Percentiles rank a stretch among this genome's conserved stretches.
These are phyloP conservation scores for Neurospora sp. DNA, from an alignment of 495 filamentous ascomycete species.

Conservation along the genomic window DNA sequence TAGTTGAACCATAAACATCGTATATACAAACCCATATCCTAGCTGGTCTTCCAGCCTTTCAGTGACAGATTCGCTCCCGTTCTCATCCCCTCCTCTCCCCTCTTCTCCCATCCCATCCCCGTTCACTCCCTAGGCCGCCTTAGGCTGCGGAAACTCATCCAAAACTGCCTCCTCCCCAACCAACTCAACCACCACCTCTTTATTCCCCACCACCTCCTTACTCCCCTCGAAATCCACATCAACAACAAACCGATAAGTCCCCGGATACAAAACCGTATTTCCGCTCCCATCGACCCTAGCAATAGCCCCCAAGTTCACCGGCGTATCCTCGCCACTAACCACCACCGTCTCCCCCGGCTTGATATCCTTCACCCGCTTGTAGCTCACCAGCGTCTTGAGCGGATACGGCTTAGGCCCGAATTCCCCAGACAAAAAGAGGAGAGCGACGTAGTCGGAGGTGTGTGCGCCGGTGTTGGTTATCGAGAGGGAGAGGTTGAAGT, in stretches of 20 bases:
- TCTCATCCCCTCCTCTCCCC: neutral
- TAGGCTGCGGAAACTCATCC: slow-evolving; percentile 35
- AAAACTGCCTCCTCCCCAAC: slow-evolving; percentile 31
- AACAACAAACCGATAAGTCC: slow-evolving; percentile 41
- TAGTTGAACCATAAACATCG: neutral
- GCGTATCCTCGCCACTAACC: slow-evolving; percentile 39
- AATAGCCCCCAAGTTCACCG: slow-evolving; percentile 32
- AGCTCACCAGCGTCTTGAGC: slow-evolving; percentile 49
- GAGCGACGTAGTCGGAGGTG: slow-evolving; percentile 45
- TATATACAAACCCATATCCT: neutral
- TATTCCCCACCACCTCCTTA: slow-evolving; percentile 7
- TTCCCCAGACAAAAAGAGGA: slow-evolving; percentile 42
- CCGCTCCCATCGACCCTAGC: slow-evolving; percentile 44
- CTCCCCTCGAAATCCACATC: slow-evolving; percentile 50
- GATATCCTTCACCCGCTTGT: slow-evolving; percentile 40
- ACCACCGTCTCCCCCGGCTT: slow-evolving; percentile 24
- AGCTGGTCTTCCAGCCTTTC: neutral
- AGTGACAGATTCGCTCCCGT: neutral
- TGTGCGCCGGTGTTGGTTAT: slow-evolving; percentile 39
- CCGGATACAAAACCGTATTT: slow-evolving; percentile 50
- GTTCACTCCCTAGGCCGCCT: neutral
- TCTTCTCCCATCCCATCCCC: neutral
- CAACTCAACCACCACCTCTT: slow-evolving; percentile 28
- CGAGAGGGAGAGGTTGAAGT: slow-evolving; percentile 13
- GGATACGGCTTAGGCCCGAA: slow-evolving; percentile 48